Percentiles rank a stretch among this genome's conserved stretches.
Conservation (phyloP, 805 yeast genomes). For the Suhomyces canberraensis region DNA sequence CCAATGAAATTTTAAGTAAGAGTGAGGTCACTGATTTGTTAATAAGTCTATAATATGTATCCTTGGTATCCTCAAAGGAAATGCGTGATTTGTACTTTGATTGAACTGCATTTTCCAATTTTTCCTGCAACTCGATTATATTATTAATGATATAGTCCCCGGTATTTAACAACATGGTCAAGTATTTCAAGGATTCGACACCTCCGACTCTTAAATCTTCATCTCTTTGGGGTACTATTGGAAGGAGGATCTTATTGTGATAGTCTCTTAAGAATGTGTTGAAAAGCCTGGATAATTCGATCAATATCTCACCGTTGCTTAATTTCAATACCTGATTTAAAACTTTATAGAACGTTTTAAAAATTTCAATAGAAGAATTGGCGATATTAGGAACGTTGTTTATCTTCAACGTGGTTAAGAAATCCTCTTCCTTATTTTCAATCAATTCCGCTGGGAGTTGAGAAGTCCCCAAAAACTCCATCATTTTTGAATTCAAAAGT, state of each 20-base stretch:
- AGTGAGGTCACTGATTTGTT: conserved; percentile 55
- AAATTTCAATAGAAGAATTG: conserved; percentile 83
- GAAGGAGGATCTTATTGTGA: conserved; percentile 27
- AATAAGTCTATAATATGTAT: conserved; percentile 55
- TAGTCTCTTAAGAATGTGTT: conserved; percentile 58
- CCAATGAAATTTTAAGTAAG: conserved; percentile 55
- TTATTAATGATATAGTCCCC: conserved; percentile 87
- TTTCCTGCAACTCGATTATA: conserved; percentile 70
- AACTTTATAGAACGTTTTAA: conserved; percentile 70
- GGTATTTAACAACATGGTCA: conserved; percentile 76
- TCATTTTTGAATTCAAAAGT: conserved; percentile 55
- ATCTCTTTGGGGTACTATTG: conserved; percentile 46
- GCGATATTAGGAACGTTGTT: conserved; percentile 63
- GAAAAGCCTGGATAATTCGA: conserved; percentile 58
- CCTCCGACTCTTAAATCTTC: conserved; percentile 40
- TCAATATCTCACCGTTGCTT: conserved; percentile 43
- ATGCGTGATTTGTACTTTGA: conserved; percentile 36
- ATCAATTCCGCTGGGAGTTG: conserved; percentile 46
- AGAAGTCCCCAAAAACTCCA: conserved; percentile 59
- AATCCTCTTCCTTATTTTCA: conserved; percentile 18
- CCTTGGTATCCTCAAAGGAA: conserved; percentile 55
- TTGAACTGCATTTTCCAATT: conserved; percentile 40
- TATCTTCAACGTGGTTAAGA: conserved; percentile 38
- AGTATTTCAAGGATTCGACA: conserved; percentile 60
- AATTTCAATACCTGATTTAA: conserved; percentile 57